Conservation (phyloP, 495 filamentous ascomycete species). For the Rhizodiscina lignyota region DNA sequence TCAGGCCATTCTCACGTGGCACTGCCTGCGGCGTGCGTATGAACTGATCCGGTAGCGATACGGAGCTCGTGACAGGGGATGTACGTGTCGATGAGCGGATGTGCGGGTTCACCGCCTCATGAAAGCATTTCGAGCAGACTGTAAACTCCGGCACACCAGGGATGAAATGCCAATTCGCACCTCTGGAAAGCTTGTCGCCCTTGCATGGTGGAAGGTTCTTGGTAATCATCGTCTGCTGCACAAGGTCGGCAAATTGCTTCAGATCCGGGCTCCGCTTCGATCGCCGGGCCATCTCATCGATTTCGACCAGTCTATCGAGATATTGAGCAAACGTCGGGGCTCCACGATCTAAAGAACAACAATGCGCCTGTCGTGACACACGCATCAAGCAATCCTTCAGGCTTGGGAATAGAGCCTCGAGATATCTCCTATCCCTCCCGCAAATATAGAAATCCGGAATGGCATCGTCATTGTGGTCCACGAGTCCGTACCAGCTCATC, state of each 20-base stretch:
- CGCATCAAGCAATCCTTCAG: slow-evolving; percentile 17
- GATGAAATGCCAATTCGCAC: slow-evolving; percentile 43
- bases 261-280: slow-evolving; percentile 27
- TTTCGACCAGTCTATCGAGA: slow-evolving; percentile 41
- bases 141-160: slow-evolving; percentile 45
- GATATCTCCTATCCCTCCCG: slow-evolving; percentile 14
- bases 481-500: slow-evolving; percentile 41
- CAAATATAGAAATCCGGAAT: slow-evolving; percentile 37
- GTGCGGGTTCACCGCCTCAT: slow-evolving; percentile 48
- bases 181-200: slow-evolving; percentile 29
- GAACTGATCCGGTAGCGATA: slow-evolving; percentile 35
- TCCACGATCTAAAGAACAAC: slow-evolving; percentile 13
- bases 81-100: slow-evolving; percentile 17
- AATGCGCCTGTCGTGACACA: slow-evolving; percentile 7
- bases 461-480: slow-evolving; percentile 31
- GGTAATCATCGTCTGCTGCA: slow-evolving; percentile 23
- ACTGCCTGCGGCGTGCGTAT: slow-evolving; percentile 26
- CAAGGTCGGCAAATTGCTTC: slow-evolving; percentile 31
- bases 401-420: slow-evolving; percentile 21
- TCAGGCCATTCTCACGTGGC: slow-evolving; percentile 28
- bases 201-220: slow-evolving; percentile 35
- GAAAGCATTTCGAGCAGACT: slow-evolving; percentile 57
- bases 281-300: slow-evolving; percentile 29
- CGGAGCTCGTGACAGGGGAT: neutral
- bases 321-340: slow-evolving; percentile 33